phyloP scores from a whole-genome alignment of 768 basidiomycete species.

The Gloeophyllum trabeum region DNA sequence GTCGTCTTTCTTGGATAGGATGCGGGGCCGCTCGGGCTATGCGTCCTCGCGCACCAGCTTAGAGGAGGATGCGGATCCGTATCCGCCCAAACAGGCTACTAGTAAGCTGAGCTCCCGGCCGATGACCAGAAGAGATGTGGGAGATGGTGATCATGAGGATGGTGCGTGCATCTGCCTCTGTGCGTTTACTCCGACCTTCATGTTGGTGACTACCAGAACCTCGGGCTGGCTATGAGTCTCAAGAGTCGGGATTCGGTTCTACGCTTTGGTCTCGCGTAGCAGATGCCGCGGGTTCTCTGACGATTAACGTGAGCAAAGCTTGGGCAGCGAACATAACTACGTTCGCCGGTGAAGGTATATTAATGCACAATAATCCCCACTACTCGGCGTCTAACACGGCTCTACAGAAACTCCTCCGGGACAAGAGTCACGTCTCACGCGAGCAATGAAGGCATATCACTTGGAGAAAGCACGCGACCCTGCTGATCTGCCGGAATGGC shows the following conservation, averaged over 20 bases:
- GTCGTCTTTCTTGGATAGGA: constrained; percentile 2
- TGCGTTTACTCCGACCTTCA: too few relatives aligned
- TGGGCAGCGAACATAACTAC: constrained; percentile 34
- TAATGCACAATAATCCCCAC: constrained; percentile 1
- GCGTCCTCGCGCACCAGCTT: constrained; percentile 11
- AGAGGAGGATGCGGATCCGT: constrained; percentile 6
- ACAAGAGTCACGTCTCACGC: constrained; percentile 46
- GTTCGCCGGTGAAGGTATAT: constrained; percentile 33
- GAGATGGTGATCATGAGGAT: too few relatives aligned
- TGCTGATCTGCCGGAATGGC: constrained; percentile 52
- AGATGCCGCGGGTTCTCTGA: constrained; percentile 38
- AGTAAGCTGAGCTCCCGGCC: too few relatives aligned
- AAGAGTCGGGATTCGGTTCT: constrained; percentile 7
- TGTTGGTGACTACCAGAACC: too few relatives aligned
- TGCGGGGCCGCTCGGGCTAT: constrained; percentile 1
- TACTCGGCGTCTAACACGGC: background rate
- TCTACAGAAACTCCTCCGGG: constrained; percentile 36
- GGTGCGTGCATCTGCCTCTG: too few relatives aligned
- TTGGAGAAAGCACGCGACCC: constrained; percentile 45
- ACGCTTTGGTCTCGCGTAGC: constrained; percentile 48
- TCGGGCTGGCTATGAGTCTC: background rate
- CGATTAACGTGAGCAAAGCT: constrained; percentile 46
- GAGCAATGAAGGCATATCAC: constrained; percentile 62
- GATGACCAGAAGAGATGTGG: too few relatives aligned
- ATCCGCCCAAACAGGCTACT: too few relatives aligned